Conservation (phyloP, 1,284 basidiomycete species). For the Marasmius sp. region DNA sequence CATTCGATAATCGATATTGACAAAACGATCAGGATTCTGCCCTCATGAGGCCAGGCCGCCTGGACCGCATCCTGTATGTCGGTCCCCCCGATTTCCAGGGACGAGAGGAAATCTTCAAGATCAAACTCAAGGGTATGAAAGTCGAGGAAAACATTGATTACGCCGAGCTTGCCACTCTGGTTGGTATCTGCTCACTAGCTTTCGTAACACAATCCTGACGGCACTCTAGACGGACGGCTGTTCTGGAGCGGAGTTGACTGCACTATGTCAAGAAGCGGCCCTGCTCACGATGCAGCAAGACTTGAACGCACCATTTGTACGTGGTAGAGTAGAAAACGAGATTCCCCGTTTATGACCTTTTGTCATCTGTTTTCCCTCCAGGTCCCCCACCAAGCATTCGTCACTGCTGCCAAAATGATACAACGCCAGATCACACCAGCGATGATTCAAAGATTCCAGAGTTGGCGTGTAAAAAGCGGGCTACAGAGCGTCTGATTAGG, state of each 20-base stretch:
- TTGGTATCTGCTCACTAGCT: slow-evolving; percentile 35
- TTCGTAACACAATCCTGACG: slow-evolving; percentile 3
- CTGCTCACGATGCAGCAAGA: slow-evolving; percentile 87
- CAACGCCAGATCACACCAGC: slow-evolving; percentile 85
- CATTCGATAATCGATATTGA: slow-evolving; percentile 1
- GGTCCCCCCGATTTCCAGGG: slow-evolving; percentile 85
- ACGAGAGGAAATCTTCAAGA: slow-evolving; percentile 82
- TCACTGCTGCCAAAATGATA: slow-evolving; percentile 71
- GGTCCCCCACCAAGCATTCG: slow-evolving; percentile 78
- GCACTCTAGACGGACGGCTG: slow-evolving; percentile 82
- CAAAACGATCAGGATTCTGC: slow-evolving; percentile 76
- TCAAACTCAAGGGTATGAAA: slow-evolving; percentile 81
- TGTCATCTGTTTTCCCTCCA: slow-evolving; percentile 28
- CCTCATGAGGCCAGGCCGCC: slow-evolving; percentile 89
- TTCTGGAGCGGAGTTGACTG: slow-evolving; percentile 92
- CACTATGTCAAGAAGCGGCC: slow-evolving; percentile 96
- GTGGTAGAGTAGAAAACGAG: slow-evolving; percentile 22
- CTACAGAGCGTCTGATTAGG: slow-evolving; percentile 5
- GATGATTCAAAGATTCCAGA: slow-evolving; percentile 71
- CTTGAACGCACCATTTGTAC: slow-evolving; percentile 74
- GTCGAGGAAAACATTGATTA: slow-evolving; percentile 73
- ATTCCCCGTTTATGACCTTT: neutral
- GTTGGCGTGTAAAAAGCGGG: slow-evolving; percentile 53
- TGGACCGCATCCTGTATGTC: slow-evolving; percentile 96
- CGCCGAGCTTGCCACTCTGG: slow-evolving; percentile 71